Percentiles rank a stretch among this genome's conserved stretches.
phyloP scores from a whole-genome alignment of 2,329 filamentous ascomycete genomes.

The Elsinoe australis region DNA sequence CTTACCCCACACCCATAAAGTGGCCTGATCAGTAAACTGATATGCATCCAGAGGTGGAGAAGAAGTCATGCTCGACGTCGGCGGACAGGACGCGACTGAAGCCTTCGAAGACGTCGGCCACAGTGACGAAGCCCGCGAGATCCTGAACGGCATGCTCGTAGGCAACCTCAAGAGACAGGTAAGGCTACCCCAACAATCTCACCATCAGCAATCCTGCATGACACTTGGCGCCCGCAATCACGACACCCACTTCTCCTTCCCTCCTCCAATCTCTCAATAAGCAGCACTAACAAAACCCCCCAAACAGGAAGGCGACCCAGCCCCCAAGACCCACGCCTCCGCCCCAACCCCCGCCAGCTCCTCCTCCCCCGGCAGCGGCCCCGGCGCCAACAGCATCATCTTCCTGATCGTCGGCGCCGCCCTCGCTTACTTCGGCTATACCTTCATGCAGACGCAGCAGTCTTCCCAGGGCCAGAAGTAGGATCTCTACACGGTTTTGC shows the following conservation, averaged over 20 bases:
- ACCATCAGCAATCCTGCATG: slow-evolving; percentile 11
- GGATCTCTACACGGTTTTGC: too few relatives aligned
- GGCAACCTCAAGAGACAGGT: slow-evolving; percentile 76
- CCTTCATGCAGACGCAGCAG: slow-evolving; percentile 63
- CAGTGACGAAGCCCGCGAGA: slow-evolving; percentile 96
- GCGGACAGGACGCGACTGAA: slow-evolving; percentile 90
- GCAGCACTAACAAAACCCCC: neutral
- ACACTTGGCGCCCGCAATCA: slow-evolving; percentile 9
- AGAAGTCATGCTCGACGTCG: slow-evolving; percentile 94
- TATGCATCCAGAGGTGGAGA: slow-evolving; percentile 70
- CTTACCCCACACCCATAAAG: slow-evolving; percentile 18
- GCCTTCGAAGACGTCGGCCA: slow-evolving; percentile 99
- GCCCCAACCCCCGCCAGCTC: slow-evolving; percentile 45
- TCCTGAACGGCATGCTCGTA: slow-evolving; percentile 68
- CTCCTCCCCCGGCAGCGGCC: slow-evolving; percentile 47
- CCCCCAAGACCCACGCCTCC: slow-evolving; percentile 53
- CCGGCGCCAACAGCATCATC: slow-evolving; percentile 63
- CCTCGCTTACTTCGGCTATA: slow-evolving; percentile 72
- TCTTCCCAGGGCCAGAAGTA: neutral
- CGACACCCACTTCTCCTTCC: neutral
- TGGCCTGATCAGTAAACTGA: slow-evolving; percentile 17
- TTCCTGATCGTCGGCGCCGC: slow-evolving; percentile 69
- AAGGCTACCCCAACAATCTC: slow-evolving; percentile 34
- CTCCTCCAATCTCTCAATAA: neutral
- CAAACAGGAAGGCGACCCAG: slow-evolving; percentile 65